A percentile compares a stretch with the other conserved stretches of the same genome.
Evolutionary conservation across 106 monocot genomes (phyloP).

Genomic region (Platanthera guangdongensis): DNA sequence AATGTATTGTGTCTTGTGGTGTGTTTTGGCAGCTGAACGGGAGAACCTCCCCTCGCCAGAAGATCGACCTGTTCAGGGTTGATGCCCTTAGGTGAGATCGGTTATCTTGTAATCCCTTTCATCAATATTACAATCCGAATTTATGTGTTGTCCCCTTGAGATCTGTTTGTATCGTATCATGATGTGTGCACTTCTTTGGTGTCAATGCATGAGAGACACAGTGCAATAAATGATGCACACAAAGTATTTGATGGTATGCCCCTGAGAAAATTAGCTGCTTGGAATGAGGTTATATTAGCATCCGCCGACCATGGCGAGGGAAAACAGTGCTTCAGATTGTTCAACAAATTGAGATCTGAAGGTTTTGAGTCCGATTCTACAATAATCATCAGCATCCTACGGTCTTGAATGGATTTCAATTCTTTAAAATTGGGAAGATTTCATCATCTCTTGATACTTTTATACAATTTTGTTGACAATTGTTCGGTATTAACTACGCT

Average conservation of each 20-base stretch:
- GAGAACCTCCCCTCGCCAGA: too few relatives aligned
- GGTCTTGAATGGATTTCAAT: constrained; percentile 13
- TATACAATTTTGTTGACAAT: constrained; percentile 17
- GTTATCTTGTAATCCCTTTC: too few relatives aligned
- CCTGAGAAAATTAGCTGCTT: constrained; percentile 4
- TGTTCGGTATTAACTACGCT: constrained; percentile 21
- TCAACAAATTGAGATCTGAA: constrained; percentile 17
- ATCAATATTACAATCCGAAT: too few relatives aligned
- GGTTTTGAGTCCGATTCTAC: constrained; percentile 15
- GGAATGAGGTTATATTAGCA: constrained; percentile 18
- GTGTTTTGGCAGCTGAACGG: too few relatives aligned
- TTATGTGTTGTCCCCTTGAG: too few relatives aligned
- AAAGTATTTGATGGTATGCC: not conserved
- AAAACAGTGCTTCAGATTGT: constrained; percentile 6
- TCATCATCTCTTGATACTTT: constrained; percentile 13
- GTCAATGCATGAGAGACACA: constrained; percentile 6
- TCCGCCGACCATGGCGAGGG: constrained; percentile 1
- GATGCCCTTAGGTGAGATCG: too few relatives aligned
- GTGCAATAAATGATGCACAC: constrained; percentile 1
- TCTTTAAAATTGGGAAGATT: constrained; percentile 8
- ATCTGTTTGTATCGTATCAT: too few relatives aligned
- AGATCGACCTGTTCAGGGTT: too few relatives aligned
- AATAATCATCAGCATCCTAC: constrained; percentile 14
- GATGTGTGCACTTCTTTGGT: constrained; percentile 8
- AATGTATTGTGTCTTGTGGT: too few relatives aligned